Conservation (phyloP, 106 monocot species). For the Acorus calamus region DNA sequence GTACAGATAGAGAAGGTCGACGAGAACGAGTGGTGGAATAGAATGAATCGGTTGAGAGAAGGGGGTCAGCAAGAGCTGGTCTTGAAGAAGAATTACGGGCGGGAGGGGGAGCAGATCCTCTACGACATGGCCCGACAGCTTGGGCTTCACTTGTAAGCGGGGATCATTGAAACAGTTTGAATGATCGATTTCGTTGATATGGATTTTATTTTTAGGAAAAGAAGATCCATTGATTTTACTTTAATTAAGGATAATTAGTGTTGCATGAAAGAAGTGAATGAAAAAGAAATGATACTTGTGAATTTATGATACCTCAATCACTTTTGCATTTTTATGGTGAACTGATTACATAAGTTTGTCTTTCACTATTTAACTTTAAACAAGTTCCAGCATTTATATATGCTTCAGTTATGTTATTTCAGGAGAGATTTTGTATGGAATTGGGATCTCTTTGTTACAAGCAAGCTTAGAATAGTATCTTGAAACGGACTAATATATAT, state of each 20-base stretch:
- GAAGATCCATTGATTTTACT: not conserved
- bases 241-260: too few species aligned
- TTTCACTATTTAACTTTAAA: too few species aligned
- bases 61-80: constrained; percentile 67
- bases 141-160: constrained; percentile 81
- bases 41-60: constrained; percentile 63
- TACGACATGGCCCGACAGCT: constrained; percentile 68
- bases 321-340: too few species aligned
- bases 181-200: not conserved
- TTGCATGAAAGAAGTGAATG: too few species aligned
- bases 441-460: not conserved
- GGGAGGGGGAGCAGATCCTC: constrained; percentile 66
- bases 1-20: constrained; percentile 83
- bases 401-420: too few species aligned
- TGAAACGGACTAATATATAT: constrained; percentile 8
- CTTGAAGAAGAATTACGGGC: constrained; percentile 73
- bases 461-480: too few species aligned
- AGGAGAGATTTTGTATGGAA: not conserved
- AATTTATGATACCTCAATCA: too few species aligned
- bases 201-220: not conserved
- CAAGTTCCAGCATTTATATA: too few species aligned
- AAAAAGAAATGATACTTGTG: too few species aligned
- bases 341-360: too few species aligned
- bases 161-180: not conserved
- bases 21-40: constrained; percentile 76